Evolutionary conservation across 2,329 filamentous ascomycete species (phyloP).

Genomic region (Microdochium bolleyi): DNA sequence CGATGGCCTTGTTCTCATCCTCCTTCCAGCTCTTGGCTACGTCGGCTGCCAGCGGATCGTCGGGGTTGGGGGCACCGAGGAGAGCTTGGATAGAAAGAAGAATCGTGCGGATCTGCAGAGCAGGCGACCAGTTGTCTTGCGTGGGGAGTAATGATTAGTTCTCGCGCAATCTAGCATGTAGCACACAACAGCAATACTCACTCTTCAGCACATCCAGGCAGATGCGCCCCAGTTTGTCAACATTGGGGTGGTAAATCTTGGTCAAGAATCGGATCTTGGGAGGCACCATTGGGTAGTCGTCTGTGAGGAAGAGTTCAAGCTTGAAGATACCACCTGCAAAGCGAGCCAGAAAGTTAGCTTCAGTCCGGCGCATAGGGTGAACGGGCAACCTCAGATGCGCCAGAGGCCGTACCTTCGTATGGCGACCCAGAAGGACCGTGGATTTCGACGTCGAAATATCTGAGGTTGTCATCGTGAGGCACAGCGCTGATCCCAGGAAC

Average conservation of each 20-base stretch:
- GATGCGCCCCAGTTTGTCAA: slow-evolving; percentile 94
- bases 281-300: slow-evolving; percentile 98
- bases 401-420: slow-evolving; percentile 66
- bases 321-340: slow-evolving; percentile 75
- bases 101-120: slow-evolving; percentile 95
- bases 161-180: neutral
- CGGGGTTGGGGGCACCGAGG: slow-evolving; percentile 91
- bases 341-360: neutral
- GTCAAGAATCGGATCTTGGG: slow-evolving; percentile 98
- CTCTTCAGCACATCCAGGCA: slow-evolving; percentile 97
- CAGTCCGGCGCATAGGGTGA: slow-evolving; percentile 1
- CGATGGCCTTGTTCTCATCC: slow-evolving; percentile 84
- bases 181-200: slow-evolving; percentile 31
- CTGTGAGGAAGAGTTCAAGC: slow-evolving; percentile 92
- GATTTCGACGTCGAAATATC: slow-evolving; percentile 97
- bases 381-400: neutral
- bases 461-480: slow-evolving; percentile 93
- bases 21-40: slow-evolving; percentile 98
- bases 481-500: slow-evolving; percentile 94
- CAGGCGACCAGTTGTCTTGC: slow-evolving; percentile 95
- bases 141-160: slow-evolving; percentile 9
- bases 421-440: slow-evolving; percentile 87
- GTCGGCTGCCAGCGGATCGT: slow-evolving; percentile 96
- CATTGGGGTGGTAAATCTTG: slow-evolving; percentile 99
- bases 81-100: slow-evolving; percentile 97